Base-by-base conservation (phyloP, 169 alveolate genomes). In the Plasmodium yoelii region DNA sequence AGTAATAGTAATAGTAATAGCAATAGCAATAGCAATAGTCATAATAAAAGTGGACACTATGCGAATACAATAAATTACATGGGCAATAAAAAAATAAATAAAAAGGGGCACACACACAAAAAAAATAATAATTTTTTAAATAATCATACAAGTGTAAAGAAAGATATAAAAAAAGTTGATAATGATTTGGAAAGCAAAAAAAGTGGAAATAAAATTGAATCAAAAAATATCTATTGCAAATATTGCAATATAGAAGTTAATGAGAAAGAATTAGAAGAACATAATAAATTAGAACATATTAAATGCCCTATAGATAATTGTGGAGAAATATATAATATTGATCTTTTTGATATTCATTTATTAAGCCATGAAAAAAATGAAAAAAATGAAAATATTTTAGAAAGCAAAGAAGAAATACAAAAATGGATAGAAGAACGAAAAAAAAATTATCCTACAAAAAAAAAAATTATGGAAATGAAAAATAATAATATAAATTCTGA, bases 321-420 rank as follows among this genome's bases (percentile, higher is more conserved):
- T 55, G 59, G 47, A 19, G 51, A 86, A 9, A 55, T 86, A 46
- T 86, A 86, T 57, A 86, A 59, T 51, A 53, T 86, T 0, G 74
- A 86, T 10, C 53, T 26, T 69, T 28, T 69, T 13, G 91, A 86
- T 6, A n/a, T 59, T 63, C 91, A 86, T 59, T 63, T 86, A 53
- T 63, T 86, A 86, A 86, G 59, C 34, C 91, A 86, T 69, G 61
- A 69, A 56, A 86, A 86, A 63, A 86, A 86, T 69, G 91, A 70
- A 13, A 86, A 60, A 3, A 61, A 86, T 68, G 74, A 86, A 70
- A 63, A 10, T 26, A 86, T 86, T 61, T 64, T 86, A 44, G 61
- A 59, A n/a, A 64, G 60, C 61, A 18, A 73, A 18, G 55, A 86
- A 70, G 91, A 86, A 57, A 86, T 86, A 57, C 51, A 86, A 70